Evolutionary conservation across 305 asterid genomes (phyloP).

Genomic region (Lippia alba): DNA sequence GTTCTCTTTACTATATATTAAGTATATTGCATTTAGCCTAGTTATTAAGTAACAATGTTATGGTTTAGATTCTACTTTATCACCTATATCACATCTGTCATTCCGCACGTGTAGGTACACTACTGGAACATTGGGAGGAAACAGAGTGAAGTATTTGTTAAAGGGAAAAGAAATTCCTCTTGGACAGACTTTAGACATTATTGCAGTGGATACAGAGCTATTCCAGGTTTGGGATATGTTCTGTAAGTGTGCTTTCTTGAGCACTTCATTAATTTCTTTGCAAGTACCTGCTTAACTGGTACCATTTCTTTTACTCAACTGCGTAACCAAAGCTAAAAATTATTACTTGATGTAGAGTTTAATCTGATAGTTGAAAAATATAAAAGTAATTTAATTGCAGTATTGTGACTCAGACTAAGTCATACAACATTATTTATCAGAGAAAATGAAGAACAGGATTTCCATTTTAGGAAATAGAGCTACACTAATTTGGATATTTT

Average conservation of each 20-base stretch:
- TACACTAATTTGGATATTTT: background rate
- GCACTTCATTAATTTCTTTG: conserved; percentile 6
- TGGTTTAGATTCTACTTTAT: conserved; percentile 16
- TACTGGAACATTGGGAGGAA: conserved; percentile 42
- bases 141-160: conserved; percentile 41
- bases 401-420: background rate
- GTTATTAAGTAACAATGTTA: background rate
- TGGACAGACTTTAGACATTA: conserved; percentile 53
- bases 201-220: conserved; percentile 51
- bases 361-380: background rate
- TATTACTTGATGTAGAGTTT: background rate
- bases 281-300: background rate
- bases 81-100: conserved; percentile 7
- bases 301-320: background rate
- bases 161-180: conserved; percentile 42
- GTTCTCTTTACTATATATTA: background rate
- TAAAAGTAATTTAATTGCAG: background rate
- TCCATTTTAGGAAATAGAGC: no score
- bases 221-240: conserved; percentile 53
- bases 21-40: background rate
- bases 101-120: conserved; percentile 48
- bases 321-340: background rate
- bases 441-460: background rate
- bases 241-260: background rate
- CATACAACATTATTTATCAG: background rate